Percentiles rank a stretch among this genome's conserved stretches.
Evolutionary conservation across 129 eudicot genomes (phyloP).

Genomic region (Smallanthus sonchifolius): DNA sequence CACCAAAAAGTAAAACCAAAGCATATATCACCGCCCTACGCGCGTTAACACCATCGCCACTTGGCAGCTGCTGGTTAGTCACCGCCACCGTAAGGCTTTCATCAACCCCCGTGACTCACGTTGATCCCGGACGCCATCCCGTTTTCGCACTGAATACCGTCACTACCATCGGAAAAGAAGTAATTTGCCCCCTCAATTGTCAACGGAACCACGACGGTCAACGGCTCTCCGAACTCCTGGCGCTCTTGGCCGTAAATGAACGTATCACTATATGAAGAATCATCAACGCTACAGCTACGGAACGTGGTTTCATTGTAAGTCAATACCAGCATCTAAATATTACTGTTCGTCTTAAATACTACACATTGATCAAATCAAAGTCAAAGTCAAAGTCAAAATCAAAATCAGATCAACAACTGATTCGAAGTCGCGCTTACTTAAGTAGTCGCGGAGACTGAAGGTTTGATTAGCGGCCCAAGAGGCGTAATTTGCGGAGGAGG

Average conservation of each 20-base stretch:
- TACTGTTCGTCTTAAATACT: constrained; percentile 87
- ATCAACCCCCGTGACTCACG: constrained; percentile 54
- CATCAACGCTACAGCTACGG: constrained; percentile 55
- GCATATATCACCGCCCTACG: constrained; percentile 27
- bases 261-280: constrained; percentile 66
- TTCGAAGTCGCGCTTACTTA: constrained; percentile 46
- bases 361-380: background rate
- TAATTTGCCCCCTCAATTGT: constrained; percentile 51
- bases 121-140: constrained; percentile 75
- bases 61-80: constrained; percentile 25
- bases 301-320: constrained; percentile 73
- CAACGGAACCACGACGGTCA: constrained; percentile 51
- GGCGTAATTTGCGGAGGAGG: constrained; percentile 49
- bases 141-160: constrained; percentile 61
- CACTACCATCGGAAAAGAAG: constrained; percentile 70
- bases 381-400: background rate
- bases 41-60: constrained; percentile 33
- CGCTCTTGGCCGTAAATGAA: constrained; percentile 40
- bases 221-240: constrained; percentile 33
- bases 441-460: constrained; percentile 72
- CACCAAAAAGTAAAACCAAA: background rate
- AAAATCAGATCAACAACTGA: background rate
- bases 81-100: constrained; percentile 46
- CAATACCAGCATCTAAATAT: constrained; percentile 58
- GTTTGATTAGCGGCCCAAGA: constrained; percentile 69